These are phyloP conservation scores for Blastobotrys parvus DNA, from an alignment of 805 yeast genomes.

Conservation along the genomic window DNA sequence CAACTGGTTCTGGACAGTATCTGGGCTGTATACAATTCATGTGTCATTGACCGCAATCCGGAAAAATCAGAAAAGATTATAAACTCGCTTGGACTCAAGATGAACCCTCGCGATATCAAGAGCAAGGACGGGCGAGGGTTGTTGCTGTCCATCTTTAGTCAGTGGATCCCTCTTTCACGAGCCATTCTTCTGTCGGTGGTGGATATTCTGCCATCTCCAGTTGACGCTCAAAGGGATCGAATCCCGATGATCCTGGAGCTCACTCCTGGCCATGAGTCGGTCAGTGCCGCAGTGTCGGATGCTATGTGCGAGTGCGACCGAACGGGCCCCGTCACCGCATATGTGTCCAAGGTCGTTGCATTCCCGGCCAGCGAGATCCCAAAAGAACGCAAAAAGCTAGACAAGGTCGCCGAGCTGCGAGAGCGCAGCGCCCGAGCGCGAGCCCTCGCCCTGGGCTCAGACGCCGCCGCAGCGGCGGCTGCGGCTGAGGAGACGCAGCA, in stretches of 20 bases:
- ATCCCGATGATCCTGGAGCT: slow-evolving; percentile 58
- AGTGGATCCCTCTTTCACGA: slow-evolving; percentile 90
- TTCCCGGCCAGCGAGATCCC: slow-evolving; percentile 80
- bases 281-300: slow-evolving; percentile 41
- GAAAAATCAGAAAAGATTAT: slow-evolving; percentile 72
- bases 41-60: slow-evolving; percentile 53
- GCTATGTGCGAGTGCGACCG: slow-evolving; percentile 63
- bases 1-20: slow-evolving; percentile 79
- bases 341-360: slow-evolving; percentile 82
- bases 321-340: slow-evolving; percentile 61
- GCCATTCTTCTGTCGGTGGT: slow-evolving; percentile 79
- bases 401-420: slow-evolving; percentile 17
- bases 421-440: slow-evolving; percentile 17
- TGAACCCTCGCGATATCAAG: slow-evolving; percentile 66
- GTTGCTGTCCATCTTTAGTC: slow-evolving; percentile 64
- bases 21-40: slow-evolving; percentile 81
- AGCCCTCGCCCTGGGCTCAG: slow-evolving; percentile 14
- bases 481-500: neutral
- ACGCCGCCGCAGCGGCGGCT: neutral
- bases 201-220: slow-evolving; percentile 79
- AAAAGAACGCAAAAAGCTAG: slow-evolving; percentile 18
- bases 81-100: slow-evolving; percentile 54
- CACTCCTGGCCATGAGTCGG: slow-evolving; percentile 41
- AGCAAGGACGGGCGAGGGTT: slow-evolving; percentile 67
- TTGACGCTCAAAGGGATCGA: slow-evolving; percentile 62